Evolutionary conservation across 1,284 basidiomycete genomes (phyloP).

Genomic region (Cerioporus squamosus): DNA sequence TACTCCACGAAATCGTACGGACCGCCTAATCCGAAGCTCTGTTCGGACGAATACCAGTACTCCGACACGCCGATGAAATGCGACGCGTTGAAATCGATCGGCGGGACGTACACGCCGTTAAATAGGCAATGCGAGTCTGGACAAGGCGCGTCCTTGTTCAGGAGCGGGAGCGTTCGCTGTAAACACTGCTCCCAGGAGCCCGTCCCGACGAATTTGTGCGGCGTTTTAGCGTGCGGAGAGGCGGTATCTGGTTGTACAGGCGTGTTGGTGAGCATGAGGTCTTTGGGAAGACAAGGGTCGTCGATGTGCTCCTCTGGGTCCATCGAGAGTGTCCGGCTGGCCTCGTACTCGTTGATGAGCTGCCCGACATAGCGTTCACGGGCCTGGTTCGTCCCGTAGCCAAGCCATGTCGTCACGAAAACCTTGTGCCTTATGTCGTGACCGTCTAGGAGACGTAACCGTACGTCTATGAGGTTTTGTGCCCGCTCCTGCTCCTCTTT

Average conservation of each 20-base stretch:
- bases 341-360: conserved; percentile 61
- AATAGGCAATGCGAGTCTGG: conserved; percentile 91
- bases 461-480: conserved; percentile 79
- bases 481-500: conserved; percentile 54
- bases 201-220: conserved; percentile 80
- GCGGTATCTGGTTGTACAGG: conserved; percentile 48
- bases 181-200: conserved; percentile 92
- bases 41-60: conserved; percentile 99
- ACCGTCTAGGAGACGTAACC: conserved; percentile 83
- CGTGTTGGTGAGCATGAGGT: conserved; percentile 62
- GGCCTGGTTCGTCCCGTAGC: conserved; percentile 97
- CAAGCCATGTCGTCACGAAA: conserved; percentile 98
- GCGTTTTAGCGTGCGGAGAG: conserved; percentile 47
- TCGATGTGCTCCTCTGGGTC: conserved; percentile 50
- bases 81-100: conserved; percentile 88
- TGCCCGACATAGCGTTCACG: conserved; percentile 87
- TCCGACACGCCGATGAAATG: conserved; percentile 98
- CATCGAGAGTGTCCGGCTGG: conserved; percentile 31
- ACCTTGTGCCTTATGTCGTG: conserved; percentile 90
- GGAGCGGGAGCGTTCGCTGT: conserved; percentile 71
- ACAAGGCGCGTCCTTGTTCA: conserved; percentile 89
- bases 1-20: conserved; percentile 96
- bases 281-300: conserved; percentile 91
- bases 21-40: conserved; percentile 93
- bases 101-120: conserved; percentile 93